Percentiles rank a stretch among this genome's conserved stretches.
phyloP scores from a whole-genome alignment of 306 rosid genomes.

The Cicer arietinum region DNA sequence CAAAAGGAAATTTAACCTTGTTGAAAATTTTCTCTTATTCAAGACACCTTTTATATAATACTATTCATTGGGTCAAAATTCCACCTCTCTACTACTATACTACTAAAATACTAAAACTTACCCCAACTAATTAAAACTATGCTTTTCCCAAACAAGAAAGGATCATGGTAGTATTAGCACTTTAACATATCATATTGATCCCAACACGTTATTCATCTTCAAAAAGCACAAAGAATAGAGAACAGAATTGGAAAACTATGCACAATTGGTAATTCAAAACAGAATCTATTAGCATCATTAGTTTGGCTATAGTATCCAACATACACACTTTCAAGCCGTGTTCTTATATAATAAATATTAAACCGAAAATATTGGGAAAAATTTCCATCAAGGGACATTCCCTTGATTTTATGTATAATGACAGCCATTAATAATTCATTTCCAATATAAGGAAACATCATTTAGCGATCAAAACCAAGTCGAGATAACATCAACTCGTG shows the following conservation, averaged over 20 bases:
- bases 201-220: background rate
- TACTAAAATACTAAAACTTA: background rate
- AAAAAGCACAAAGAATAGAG: background rate
- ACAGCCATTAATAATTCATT: constrained; percentile 36
- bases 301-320: constrained; percentile 32
- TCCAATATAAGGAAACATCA: constrained; percentile 38
- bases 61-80: background rate
- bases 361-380: constrained; percentile 36
- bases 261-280: background rate
- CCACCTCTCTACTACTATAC: background rate
- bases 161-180: constrained; percentile 29
- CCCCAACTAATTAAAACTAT: background rate
- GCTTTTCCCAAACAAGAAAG: background rate
- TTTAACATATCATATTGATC: constrained; percentile 12
- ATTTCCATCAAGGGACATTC: constrained; percentile 39
- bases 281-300: constrained; percentile 32
- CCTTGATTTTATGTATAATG: constrained; percentile 46
- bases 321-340: constrained; percentile 34
- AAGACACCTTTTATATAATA: background rate
- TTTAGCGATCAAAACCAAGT: constrained; percentile 49
- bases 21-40: no score
- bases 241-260: background rate
- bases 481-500: constrained; percentile 46
- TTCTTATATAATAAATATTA: constrained; percentile 18
- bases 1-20: background rate